phyloP scores from a whole-genome alignment of 495 filamentous ascomycete genomes.

The Astrothelium macrocarpum region DNA sequence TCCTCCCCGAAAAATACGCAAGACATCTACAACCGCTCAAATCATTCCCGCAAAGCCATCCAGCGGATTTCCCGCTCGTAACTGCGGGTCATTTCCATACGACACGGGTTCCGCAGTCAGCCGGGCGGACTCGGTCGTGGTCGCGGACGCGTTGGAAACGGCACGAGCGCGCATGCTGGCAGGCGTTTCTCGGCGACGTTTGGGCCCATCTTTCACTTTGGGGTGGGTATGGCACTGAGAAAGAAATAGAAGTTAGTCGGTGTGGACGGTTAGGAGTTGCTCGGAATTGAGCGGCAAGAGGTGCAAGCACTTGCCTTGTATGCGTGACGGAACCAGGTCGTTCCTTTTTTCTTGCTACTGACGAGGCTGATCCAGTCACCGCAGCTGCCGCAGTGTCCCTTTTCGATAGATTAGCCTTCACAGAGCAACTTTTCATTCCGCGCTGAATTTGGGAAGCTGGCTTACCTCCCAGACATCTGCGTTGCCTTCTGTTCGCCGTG shows the following conservation, averaged over 20 bases:
- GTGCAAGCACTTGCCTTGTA: conserved; percentile 53
- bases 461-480: conserved; percentile 61
- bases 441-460: no score
- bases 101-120: no score
- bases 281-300: no score
- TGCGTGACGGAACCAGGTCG: conserved; percentile 75
- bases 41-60: conserved; percentile 4
- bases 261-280: not conserved
- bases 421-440: no score
- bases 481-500: conserved; percentile 65
- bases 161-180: conserved; percentile 32
- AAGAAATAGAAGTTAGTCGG: conserved; percentile 27
- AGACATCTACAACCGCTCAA: conserved; percentile 5
- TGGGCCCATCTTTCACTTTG: conserved; percentile 63
- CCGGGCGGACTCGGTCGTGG: no score
- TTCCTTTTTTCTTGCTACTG: conserved; percentile 68
- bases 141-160: conserved; percentile 19
- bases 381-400: conserved; percentile 63
- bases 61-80: not conserved
- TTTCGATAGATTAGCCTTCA: not conserved
- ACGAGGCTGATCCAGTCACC: conserved; percentile 70
- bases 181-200: conserved; percentile 56
- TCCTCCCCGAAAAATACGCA: not conserved
- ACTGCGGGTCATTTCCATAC: not conserved
- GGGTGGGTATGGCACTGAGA: conserved; percentile 62